These are phyloP conservation scores for Syncephalastrum contaminatum DNA, from an alignment of 371 early-diverging fungal genomes.

Conservation along the genomic window DNA sequence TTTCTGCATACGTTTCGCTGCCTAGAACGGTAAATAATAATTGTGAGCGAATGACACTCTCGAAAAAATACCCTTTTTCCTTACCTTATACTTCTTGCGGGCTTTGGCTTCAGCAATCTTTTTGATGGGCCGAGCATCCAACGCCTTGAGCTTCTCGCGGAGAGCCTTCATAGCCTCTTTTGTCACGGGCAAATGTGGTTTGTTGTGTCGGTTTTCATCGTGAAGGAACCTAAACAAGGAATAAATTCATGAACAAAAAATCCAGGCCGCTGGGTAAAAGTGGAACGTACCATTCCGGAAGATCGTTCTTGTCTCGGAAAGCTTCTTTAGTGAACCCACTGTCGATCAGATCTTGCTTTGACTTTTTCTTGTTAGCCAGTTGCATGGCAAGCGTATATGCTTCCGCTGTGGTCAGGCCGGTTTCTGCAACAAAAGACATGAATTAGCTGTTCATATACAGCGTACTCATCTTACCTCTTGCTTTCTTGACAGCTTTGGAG, in stretches of 20 bases:
- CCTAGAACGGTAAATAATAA: background rate
- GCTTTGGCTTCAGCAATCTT: slow-evolving; percentile 99
- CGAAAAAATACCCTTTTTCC: background rate
- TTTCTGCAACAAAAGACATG: slow-evolving; percentile 24
- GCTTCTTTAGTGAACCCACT: slow-evolving; percentile 88
- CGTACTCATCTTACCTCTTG: slow-evolving; percentile 28
- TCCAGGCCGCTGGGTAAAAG: too few relatives aligned
- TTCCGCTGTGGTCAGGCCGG: slow-evolving; percentile 74
- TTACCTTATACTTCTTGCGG: slow-evolving; percentile 82
- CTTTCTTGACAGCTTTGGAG: slow-evolving; percentile 61
- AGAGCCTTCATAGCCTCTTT: slow-evolving; percentile 93
- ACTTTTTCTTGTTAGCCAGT: slow-evolving; percentile 75
- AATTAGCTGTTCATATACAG: background rate
- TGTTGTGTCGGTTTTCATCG: slow-evolving; percentile 88
- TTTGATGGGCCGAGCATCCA: slow-evolving; percentile 96
- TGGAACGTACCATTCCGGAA: slow-evolving; percentile 75
- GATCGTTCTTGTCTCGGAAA: slow-evolving; percentile 79
- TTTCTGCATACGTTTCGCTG: slow-evolving; percentile 71
- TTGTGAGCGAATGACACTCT: background rate
- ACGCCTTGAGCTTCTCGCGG: slow-evolving; percentile 74
- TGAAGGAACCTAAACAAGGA: slow-evolving; percentile 63
- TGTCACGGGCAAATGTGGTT: slow-evolving; percentile 86
- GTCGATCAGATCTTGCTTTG: slow-evolving; percentile 80
- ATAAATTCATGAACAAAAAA: slow-evolving; percentile 2
- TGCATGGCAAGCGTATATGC: slow-evolving; percentile 88